Base-by-base conservation (phyloP, 129 eudicot species). In the Kitagawia praeruptora region DNA sequence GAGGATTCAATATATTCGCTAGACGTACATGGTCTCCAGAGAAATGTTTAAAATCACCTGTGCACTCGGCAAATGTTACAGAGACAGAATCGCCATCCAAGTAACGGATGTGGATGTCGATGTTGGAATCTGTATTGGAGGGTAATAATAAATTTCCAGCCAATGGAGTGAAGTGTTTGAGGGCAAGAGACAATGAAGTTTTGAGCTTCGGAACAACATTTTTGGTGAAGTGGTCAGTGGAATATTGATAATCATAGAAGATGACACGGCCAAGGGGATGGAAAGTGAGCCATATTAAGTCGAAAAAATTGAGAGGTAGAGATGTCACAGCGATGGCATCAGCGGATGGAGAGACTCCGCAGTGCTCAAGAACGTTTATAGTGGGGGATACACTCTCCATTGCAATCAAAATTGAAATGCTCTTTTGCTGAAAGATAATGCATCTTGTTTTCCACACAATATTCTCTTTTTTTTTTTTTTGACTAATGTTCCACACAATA, bases 11-110 rank as follows among this genome's bases (percentile, higher is more conserved):
- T 63, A 76, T 70, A 72, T 83, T 75, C 14, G 87, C 86, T 0
- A 84, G 81, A 15, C 87, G 85, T 4, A 83, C 81, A 70, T 86
- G 90, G 45, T 86, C 72, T 21, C 79, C 83, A 8, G 31, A 40
- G 19, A 89, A 86, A 74, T 82, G 21, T 56, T 83, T 61, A 77
- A 85, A 78, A 81, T 89, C 85, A 3, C n/a, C 51, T 4, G 37
- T 49, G 9, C 49, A 85, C 48, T 85, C 87, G 0, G 85, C 82
- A 3, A 87, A 23, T 0, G 87, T 83, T 34, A 87, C 74, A 0
- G 86, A 42, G 42, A 87, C 49, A 0, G 86, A 76, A 75, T 87
- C 93, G 0, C 91, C 93, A 3, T 79, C 75, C 5, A n/a, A 70
- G 12, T 87, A 84, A 56, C 89, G 86, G 42, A 87, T 34, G 70